Evolutionary conservation across 2,329 filamentous ascomycete species (phyloP).

Genomic region (Huntiella bhutanensis): DNA sequence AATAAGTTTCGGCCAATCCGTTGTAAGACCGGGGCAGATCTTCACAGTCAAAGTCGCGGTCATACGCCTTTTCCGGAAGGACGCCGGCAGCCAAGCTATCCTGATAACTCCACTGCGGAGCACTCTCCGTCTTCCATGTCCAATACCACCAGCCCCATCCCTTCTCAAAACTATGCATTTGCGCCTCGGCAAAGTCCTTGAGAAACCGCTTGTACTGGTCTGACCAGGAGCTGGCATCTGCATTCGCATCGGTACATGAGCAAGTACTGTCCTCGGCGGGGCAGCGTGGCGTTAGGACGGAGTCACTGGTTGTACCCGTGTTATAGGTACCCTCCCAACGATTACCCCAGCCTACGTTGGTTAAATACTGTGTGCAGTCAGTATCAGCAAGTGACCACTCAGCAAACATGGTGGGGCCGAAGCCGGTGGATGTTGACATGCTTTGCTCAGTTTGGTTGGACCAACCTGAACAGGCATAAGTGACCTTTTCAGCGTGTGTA

Average conservation of each 20-base stretch:
- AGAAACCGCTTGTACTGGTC: constrained; percentile 68
- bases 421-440: constrained; percentile 58
- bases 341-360: constrained; percentile 73
- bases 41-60: constrained; percentile 50
- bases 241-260: constrained; percentile 58
- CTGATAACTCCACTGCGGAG: constrained; percentile 84
- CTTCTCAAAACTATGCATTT: constrained; percentile 86
- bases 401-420: constrained; percentile 83
- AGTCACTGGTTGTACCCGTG: constrained; percentile 40
- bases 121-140: constrained; percentile 85
- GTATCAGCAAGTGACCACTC: constrained; percentile 98
- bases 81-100: constrained; percentile 59
- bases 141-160: constrained; percentile 99
- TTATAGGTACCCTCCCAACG: constrained; percentile 82
- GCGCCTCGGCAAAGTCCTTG: constrained; percentile 77
- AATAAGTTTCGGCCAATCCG: constrained; percentile 26
- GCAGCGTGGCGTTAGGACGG: constrained; percentile 54
- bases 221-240: constrained; percentile 47
- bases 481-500: constrained; percentile 64
- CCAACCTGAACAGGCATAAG: constrained; percentile 80
- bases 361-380: constrained; percentile 73
- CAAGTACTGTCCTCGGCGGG: constrained; percentile 48
- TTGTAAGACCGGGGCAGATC: constrained; percentile 34
- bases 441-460: constrained; percentile 55
- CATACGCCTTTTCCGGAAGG: constrained; percentile 56